phyloP scores from a whole-genome alignment of 2,329 filamentous ascomycete species.

The Bipolaris bicolor region DNA sequence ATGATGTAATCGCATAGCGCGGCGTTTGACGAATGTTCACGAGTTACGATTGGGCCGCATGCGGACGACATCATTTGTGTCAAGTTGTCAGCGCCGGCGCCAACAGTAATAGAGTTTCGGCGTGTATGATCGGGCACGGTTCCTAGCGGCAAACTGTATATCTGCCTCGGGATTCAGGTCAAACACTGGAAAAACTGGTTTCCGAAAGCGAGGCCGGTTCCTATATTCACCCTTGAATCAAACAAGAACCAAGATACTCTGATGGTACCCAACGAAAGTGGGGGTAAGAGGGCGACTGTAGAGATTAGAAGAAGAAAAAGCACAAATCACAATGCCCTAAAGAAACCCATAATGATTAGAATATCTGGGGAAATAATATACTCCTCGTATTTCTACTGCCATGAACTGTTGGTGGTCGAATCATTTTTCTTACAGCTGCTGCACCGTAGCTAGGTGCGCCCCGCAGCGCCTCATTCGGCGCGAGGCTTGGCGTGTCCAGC shows the following conservation, averaged over 20 bases:
- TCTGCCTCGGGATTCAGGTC: neutral
- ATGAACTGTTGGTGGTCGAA: neutral
- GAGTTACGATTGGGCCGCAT: neutral
- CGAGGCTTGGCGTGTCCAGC: slow-evolving; percentile 20
- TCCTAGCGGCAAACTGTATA: neutral
- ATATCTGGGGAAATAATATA: too few relatives aligned
- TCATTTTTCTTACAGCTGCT: neutral
- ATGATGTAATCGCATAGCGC: slow-evolving; percentile 27
- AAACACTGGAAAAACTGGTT: neutral
- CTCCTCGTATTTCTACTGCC: neutral
- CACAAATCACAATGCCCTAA: too few relatives aligned
- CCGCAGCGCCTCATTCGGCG: slow-evolving; percentile 21
- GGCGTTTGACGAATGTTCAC: slow-evolving; percentile 24
- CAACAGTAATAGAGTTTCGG: neutral
- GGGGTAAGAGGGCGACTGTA: too few relatives aligned
- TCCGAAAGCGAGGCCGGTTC: neutral
- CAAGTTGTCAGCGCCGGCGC: neutral
- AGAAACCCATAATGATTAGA: too few relatives aligned
- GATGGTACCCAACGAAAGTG: too few relatives aligned
- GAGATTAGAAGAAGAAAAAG: too few relatives aligned
- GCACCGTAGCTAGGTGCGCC: slow-evolving; percentile 10
- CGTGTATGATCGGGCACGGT: neutral
- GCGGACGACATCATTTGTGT: neutral
- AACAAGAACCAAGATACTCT: too few relatives aligned
- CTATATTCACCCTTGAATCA: too few relatives aligned